A percentile compares a stretch with the other conserved stretches of the same genome.
These are phyloP conservation scores for Kodamaea neixiangensis DNA, from an alignment of 805 yeast species.

Conservation along the genomic window DNA sequence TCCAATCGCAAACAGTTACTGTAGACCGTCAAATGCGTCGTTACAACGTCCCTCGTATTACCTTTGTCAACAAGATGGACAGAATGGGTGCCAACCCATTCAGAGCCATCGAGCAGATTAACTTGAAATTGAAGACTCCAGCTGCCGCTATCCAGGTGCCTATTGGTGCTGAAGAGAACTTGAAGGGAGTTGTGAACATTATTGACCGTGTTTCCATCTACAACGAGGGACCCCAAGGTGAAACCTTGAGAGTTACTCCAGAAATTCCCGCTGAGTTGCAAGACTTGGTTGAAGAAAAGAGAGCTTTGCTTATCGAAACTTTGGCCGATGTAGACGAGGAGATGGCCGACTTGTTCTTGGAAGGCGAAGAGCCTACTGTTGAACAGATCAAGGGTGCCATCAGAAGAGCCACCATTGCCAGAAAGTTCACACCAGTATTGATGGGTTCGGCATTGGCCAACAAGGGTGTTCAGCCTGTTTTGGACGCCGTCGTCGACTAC, in stretches of 20 bases:
- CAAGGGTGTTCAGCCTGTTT: conserved; percentile 91
- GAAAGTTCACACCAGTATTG: conserved; percentile 97
- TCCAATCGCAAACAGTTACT: conserved; percentile 97
- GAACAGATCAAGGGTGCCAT: conserved; percentile 87
- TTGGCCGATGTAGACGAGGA: conserved; percentile 98
- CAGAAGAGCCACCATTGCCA: conserved; percentile 91
- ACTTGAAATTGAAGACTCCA: conserved; percentile 81
- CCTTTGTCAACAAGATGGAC: conserved; percentile 98
- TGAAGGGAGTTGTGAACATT: conserved; percentile 88
- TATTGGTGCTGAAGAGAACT: conserved; percentile 85
- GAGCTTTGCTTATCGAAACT: conserved; percentile 83
- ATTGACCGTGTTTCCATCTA: conserved; percentile 84
- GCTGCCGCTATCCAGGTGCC: conserved; percentile 99
- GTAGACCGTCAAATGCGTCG: conserved; percentile 99
- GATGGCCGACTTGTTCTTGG: conserved; percentile 89
- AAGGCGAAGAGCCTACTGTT: conserved; percentile 83
- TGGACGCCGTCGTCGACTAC: conserved; percentile 94
- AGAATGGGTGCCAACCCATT: conserved; percentile 99
- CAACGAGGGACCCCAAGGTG: conserved; percentile 92
- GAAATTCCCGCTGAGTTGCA: conserved; percentile 78
- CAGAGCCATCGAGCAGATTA: conserved; percentile 89
- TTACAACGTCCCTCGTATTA: conserved; percentile 93
- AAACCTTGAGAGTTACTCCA: conserved; percentile 56
- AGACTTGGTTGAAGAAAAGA: conserved; percentile 86
- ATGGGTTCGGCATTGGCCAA: conserved; percentile 99